Percentiles rank a stretch among this genome's conserved stretches.
Evolutionary conservation across 352 stramenopile genomes (phyloP).

Genomic region (Globisporangium emineosum): DNA sequence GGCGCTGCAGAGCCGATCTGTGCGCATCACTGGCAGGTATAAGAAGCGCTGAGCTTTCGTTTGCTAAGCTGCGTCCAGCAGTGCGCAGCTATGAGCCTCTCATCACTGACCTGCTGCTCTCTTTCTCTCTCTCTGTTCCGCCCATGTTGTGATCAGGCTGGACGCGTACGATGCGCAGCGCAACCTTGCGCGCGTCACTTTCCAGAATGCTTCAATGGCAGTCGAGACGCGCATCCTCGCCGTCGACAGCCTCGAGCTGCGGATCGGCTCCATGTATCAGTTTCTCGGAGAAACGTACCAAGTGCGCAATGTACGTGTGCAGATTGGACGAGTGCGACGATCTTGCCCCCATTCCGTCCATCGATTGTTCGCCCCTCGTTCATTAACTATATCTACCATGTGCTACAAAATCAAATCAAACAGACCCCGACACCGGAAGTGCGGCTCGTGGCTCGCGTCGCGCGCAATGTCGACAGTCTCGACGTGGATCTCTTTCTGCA

Average conservation of each 20-base stretch:
- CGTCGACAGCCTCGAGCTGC: constrained; percentile 49
- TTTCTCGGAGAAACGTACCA: constrained; percentile 77
- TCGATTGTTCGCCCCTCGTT: not conserved
- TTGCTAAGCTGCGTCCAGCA: too few species aligned
- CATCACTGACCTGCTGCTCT: not conserved
- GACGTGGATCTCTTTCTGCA: constrained; percentile 81
- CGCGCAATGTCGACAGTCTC: constrained; percentile 75
- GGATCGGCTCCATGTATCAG: constrained; percentile 77
- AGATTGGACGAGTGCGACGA: not conserved
- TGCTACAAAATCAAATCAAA: not conserved
- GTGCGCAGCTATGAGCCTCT: too few species aligned
- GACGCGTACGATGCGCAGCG: constrained; percentile 61
- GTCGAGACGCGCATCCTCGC: constrained; percentile 63
- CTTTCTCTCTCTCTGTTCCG: not conserved
- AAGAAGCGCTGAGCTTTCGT: too few species aligned
- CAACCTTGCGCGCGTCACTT: constrained; percentile 48
- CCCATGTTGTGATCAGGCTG: constrained; percentile 24
- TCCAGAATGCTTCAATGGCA: constrained; percentile 57
- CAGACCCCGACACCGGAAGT: constrained; percentile 32
- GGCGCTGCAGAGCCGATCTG: constrained; percentile 65
- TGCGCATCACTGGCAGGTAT: constrained; percentile 71
- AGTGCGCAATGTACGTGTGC: constrained; percentile 12
- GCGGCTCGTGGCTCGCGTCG: constrained; percentile 62
- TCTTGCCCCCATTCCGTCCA: not conserved
- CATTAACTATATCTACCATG: not conserved